Percentiles rank a stretch among this genome's conserved stretches.
Conservation (phyloP, 2,329 filamentous ascomycete species). For the Parastagonospora avenae region DNA sequence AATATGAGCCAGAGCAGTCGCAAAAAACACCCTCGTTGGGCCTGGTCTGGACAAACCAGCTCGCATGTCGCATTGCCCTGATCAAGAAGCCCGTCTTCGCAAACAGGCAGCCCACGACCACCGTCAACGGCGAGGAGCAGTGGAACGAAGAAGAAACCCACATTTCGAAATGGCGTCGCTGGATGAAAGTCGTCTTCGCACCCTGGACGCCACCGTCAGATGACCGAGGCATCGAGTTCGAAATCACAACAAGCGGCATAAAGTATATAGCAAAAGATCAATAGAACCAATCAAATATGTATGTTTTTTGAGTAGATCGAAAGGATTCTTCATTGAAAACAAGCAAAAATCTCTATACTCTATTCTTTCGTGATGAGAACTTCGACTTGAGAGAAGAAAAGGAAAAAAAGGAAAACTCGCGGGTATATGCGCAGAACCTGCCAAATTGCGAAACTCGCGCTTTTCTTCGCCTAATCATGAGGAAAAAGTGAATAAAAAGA, state of each 20-base stretch:
- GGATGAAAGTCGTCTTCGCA: constrained; percentile 89
- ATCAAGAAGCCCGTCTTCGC: constrained; percentile 68
- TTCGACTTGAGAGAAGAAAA: constrained; percentile 15
- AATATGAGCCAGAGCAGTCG: constrained; percentile 27
- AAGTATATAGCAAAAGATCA: constrained; percentile 23
- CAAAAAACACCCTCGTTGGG: constrained; percentile 87
- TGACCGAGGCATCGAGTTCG: constrained; percentile 69
- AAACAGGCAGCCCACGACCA: constrained; percentile 22
- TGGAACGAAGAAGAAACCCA: constrained; percentile 49
- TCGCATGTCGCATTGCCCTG: constrained; percentile 80
- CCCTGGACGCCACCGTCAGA: constrained; percentile 67
- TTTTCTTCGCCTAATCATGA: not conserved
- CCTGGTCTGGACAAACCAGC: constrained; percentile 88
- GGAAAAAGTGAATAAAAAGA: not conserved
- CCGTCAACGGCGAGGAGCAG: constrained; percentile 45
- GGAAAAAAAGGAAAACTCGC: not conserved
- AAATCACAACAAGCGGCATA: constrained; percentile 58
- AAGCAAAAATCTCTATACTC: too few relatives aligned
- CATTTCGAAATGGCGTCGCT: constrained; percentile 69
- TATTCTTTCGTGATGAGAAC: too few relatives aligned
- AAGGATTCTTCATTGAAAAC: too few relatives aligned
- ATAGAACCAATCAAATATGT: not conserved
- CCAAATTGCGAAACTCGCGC: not conserved
- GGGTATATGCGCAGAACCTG: not conserved
- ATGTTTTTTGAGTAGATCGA: too few relatives aligned